Percentiles rank a stretch among this genome's conserved stretches.
phyloP scores from a whole-genome alignment of 208 protist genomes.

The Crithidia brevicula region DNA sequence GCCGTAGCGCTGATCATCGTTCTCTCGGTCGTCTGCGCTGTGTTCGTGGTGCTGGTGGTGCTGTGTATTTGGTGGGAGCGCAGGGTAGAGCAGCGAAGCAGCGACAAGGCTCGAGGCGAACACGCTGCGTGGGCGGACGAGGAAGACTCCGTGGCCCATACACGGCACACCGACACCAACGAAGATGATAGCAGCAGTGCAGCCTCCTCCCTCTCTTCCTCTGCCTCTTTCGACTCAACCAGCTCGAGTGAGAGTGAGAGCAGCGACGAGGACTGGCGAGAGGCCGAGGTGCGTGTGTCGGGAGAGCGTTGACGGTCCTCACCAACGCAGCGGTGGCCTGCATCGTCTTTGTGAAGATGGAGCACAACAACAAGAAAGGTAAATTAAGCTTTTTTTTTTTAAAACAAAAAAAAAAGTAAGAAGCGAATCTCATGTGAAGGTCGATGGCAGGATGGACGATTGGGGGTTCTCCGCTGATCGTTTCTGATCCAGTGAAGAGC shows the following conservation, averaged over 20 bases:
- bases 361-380: too few species aligned
- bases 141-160: too few species aligned
- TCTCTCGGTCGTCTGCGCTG: slow-evolving; percentile 18
- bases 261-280: neutral
- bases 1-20: slow-evolving; percentile 36
- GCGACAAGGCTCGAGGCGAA: neutral
- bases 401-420: too few species aligned
- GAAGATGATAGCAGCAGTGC: neutral
- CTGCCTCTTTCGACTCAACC: neutral
- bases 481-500: too few species aligned
- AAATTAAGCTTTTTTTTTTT: too few species aligned
- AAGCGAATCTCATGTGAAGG: too few species aligned
- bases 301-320: too few species aligned
- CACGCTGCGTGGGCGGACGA: neutral
- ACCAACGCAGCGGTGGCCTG: too few species aligned
- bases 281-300: too few species aligned
- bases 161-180: neutral
- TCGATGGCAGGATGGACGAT: too few species aligned
- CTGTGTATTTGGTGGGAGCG: slow-evolving; percentile 28
- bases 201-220: neutral
- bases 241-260: neutral
- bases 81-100: neutral
- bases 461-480: too few species aligned
- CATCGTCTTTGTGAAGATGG: too few species aligned
- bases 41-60: slow-evolving; percentile 17